phyloP scores from a whole-genome alignment of 352 stramenopile species.

The Phytophthora chlamydospora region DNA sequence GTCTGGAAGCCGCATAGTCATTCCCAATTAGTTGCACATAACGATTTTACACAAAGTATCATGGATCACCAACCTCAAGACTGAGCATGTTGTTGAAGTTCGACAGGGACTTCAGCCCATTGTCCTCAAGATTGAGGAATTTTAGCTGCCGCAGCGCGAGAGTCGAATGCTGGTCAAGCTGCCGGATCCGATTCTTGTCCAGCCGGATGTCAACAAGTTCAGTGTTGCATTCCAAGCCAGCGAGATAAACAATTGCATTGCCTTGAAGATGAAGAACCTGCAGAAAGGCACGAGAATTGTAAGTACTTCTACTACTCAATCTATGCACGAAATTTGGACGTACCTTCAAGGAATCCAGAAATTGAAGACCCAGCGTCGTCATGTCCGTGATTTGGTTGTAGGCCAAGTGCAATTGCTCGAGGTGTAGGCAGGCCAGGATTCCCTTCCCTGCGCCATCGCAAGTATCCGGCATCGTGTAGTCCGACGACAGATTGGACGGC shows the following conservation, averaged over 20 bases:
- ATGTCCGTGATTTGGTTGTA: conserved; percentile 88
- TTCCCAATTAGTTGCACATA: conserved; percentile 5
- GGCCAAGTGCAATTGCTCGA: conserved; percentile 75
- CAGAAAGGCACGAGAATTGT: conserved; percentile 1
- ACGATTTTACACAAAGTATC: neutral
- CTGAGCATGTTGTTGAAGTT: conserved; percentile 71
- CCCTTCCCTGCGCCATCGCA: conserved; percentile 47
- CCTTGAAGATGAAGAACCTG: conserved; percentile 80
- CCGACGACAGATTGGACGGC: conserved; percentile 16
- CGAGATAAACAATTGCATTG: conserved; percentile 78
- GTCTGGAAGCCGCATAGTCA: conserved; percentile 35
- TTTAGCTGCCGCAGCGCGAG: conserved; percentile 56
- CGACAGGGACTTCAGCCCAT: conserved; percentile 71
- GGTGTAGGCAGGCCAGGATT: conserved; percentile 61
- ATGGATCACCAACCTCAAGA: conserved; percentile 57
- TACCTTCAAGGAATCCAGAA: conserved; percentile 72
- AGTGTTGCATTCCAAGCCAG: conserved; percentile 63
- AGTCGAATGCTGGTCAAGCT: conserved; percentile 67
- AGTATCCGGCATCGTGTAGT: conserved; percentile 35
- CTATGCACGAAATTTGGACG: neutral
- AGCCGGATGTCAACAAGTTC: conserved; percentile 76
- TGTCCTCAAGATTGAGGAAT: conserved; percentile 78
- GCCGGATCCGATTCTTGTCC: conserved; percentile 86
- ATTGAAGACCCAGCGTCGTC: conserved; percentile 65
- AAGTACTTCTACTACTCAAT: neutral